A percentile compares a stretch with the other conserved stretches of the same genome.
phyloP scores from a whole-genome alignment of 2,329 filamentous ascomycete genomes.

The Beauveria sp. region DNA sequence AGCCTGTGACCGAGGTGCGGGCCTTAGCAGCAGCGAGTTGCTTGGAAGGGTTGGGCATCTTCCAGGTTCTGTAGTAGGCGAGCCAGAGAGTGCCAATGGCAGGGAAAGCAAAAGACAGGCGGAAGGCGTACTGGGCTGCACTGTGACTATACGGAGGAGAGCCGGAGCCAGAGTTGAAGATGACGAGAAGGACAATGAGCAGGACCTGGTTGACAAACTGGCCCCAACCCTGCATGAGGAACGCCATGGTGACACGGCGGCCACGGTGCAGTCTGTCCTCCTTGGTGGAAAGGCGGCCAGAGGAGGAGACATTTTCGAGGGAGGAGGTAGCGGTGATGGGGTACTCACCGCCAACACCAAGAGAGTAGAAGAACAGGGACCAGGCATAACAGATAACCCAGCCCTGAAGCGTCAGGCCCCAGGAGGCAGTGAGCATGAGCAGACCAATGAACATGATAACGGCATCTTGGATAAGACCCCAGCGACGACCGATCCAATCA shows the following conservation, averaged over 20 bases:
- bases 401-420: conserved; percentile 79
- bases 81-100: conserved; percentile 90
- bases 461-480: conserved; percentile 93
- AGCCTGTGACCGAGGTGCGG: conserved; percentile 81
- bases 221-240: conserved; percentile 98
- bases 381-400: conserved; percentile 98
- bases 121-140: conserved; percentile 85
- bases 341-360: conserved; percentile 77
- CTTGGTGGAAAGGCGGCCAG: conserved; percentile 79
- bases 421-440: conserved; percentile 82
- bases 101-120: conserved; percentile 84
- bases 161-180: conserved; percentile 74
- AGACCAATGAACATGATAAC: conserved; percentile 89
- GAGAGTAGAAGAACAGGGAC: conserved; percentile 73
- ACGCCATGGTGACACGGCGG: conserved; percentile 89
- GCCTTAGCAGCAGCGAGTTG: conserved; percentile 78
- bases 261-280: conserved; percentile 94
- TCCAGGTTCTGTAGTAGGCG: conserved; percentile 90
- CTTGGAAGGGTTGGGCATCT: conserved; percentile 84
- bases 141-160: conserved; percentile 68
- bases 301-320: conserved; percentile 83
- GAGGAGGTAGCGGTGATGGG: conserved; percentile 94
- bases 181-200: conserved; percentile 76
- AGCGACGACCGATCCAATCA: conserved; percentile 80
- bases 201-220: conserved; percentile 91